Evolutionary conservation across 176 grass and related monocot genomes (phyloP), one percentile per base, ranked within the genome.

Genomic region (Triticum urartu): DNA sequence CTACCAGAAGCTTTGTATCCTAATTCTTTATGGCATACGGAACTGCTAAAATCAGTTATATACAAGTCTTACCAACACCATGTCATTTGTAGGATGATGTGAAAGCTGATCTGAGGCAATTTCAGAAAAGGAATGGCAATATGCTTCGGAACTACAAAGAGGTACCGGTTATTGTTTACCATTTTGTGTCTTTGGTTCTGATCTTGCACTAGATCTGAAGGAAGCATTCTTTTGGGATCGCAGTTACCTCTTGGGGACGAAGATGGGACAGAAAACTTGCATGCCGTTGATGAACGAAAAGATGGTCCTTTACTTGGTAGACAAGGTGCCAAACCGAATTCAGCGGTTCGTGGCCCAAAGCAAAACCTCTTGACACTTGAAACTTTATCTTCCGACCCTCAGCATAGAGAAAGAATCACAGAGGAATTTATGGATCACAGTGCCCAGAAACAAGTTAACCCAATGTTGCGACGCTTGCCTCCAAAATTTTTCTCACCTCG

Each of bases 81-180:
- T 76, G 60, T 86, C 60, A 84, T 79, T 91, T 90, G 42, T 54
- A 93, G 94, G 91, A 93, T 72, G 80, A 86, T 79, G 38, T 81
- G 79, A 83, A 94, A 60, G 70, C 28, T 61, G 87, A 94, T 78
- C 62, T 82, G 32, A 81, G 75, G 5, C 85, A 68, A 36, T 86
- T 92, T 13, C 88, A 82, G 35, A 72, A 86, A 79, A 86, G 84
- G 6, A 60, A 78, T 14, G 79, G 74, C 0, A 68, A 79, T 79
- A 81, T 68, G 65, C 50, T 59, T 82, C 67, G 75, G 36, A 88
- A 84, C 69, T 85, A 80, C 85, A 72, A 72, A 62, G 88, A 92
- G 91, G 92, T 94, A 89, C 70, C 65, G 75, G 32, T 93, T 93
- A 58, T 72, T 21, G 54, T 39, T 78, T 83, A 54, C n/a, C 20